phyloP scores from a whole-genome alignment of 805 yeast species.

The Candida peoriensis region DNA sequence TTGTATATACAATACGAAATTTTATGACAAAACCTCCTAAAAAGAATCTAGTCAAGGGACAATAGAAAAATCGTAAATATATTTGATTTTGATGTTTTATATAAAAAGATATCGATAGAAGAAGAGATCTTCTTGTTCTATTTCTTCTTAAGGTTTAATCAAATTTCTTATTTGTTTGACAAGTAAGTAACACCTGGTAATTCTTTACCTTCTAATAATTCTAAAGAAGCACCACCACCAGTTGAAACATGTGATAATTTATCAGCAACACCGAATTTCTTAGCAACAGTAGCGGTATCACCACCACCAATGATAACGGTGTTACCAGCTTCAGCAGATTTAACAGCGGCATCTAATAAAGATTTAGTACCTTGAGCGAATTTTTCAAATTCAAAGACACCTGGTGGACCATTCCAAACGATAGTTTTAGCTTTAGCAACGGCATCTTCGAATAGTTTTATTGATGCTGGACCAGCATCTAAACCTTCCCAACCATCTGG shows the following conservation, averaged over 20 bases:
- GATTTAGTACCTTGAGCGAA: slow-evolving; percentile 91
- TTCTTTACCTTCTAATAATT: slow-evolving; percentile 96
- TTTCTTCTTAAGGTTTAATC: no score
- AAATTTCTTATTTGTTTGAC: slow-evolving; percentile 62
- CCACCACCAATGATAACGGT: slow-evolving; percentile 97
- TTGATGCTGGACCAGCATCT: slow-evolving; percentile 90
- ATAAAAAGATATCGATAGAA: no score
- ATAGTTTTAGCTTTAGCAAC: slow-evolving; percentile 94
- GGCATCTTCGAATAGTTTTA: slow-evolving; percentile 72
- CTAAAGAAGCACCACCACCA: slow-evolving; percentile 99
- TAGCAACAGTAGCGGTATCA: slow-evolving; percentile 99
- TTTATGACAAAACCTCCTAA: no score
- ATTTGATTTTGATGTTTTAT: no score
- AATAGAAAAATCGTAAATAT: no score
- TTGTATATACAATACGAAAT: no score
- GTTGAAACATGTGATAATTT: slow-evolving; percentile 98
- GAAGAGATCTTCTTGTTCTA: no score
- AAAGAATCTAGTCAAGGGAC: no score
- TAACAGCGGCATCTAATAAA: slow-evolving; percentile 82
- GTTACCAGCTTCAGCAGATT: slow-evolving; percentile 81
- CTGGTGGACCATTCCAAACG: slow-evolving; percentile 99
- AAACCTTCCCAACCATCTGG: slow-evolving; percentile 95
- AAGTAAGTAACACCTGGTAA: slow-evolving; percentile 97
- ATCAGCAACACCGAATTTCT: slow-evolving; percentile 95
- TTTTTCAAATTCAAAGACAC: slow-evolving; percentile 95